These are phyloP conservation scores for Caloboletus firmus DNA, from an alignment of 1,284 basidiomycete genomes.

Conservation along the genomic window DNA sequence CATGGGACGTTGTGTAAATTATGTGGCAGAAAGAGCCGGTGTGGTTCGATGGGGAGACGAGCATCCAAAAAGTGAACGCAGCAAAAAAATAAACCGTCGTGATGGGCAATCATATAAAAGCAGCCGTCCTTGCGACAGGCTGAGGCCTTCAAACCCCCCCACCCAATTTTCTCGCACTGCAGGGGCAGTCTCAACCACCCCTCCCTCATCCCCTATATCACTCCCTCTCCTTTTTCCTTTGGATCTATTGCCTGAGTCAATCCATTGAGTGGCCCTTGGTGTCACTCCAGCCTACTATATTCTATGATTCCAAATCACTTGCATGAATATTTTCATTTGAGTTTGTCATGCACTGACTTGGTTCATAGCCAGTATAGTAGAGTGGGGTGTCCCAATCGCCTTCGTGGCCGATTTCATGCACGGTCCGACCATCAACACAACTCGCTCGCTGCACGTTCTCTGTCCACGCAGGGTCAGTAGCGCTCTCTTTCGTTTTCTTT, in stretches of 20 bases:
- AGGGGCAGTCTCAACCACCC: neutral
- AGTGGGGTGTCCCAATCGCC: conserved; percentile 26
- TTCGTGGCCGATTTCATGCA: conserved; percentile 10
- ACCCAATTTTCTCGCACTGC: conserved; percentile 23
- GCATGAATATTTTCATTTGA: conserved; percentile 29
- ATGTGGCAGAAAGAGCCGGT: conserved; percentile 22
- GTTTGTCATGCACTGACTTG: conserved; percentile 31
- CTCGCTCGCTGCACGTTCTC: neutral
- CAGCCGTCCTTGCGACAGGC: neutral
- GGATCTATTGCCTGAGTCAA: conserved; percentile 11
- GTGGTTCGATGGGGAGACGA: conserved; percentile 10
- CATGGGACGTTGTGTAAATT: conserved; percentile 17
- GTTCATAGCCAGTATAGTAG: conserved; percentile 39
- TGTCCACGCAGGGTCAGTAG: neutral
- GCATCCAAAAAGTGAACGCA: conserved; percentile 10
- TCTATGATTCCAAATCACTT: conserved; percentile 36
- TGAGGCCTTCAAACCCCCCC: neutral
- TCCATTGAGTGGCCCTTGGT: conserved; percentile 22
- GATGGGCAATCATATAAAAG: conserved; percentile 26
- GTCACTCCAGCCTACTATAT: conserved; percentile 34
- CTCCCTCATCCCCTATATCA: no score
- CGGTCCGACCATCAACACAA: neutral
- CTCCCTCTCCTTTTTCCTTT: neutral
- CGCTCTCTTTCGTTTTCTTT: neutral
- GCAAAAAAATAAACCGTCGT: conserved; percentile 12